Evolutionary conservation across 2,329 filamentous ascomycete genomes (phyloP), one percentile per base, ranked within the genome.

Genomic region (Pestalotiopsis sp.): DNA sequence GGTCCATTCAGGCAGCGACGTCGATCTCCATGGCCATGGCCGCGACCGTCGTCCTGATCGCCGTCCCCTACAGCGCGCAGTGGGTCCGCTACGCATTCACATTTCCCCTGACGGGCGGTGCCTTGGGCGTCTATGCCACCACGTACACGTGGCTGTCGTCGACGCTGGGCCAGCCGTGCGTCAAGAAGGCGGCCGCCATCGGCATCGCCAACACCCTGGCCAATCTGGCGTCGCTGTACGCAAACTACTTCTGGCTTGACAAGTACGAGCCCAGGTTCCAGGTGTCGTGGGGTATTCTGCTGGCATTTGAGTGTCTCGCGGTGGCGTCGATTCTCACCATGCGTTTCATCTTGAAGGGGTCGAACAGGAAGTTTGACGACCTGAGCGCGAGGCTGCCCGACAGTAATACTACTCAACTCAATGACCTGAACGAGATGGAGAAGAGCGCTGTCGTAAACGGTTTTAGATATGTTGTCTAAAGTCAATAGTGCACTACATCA

Each of bases 171-270:
- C 25, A 23, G 25, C 63, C 69, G 11, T 63, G 39, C 13, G 59
- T 63, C 23, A 71, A 71, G 39, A 67, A 69, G 25, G 70, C 70
- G 3, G 70, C 67, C 4, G 66, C 70, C 3, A 70, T 71, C 39
- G 69, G 69, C 36, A 23, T 70, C 36, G 65, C 69, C 11, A 71
- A 71, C 57, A 57, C 64, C 2, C 45, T 27, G 13, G 69, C 66
- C 14, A 71, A 71, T n/a, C 67, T 69, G 23, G 70, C 62, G 13
- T 69, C 68, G n/a, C 69, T 71, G 4, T 68, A 61, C 36, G 70
- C 63, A 11, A 64, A 68, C 49, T 71, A 71, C 39, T 70, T 71
- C 61, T 71, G 69, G 69, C 69, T 70, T 31, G 68, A 70, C 17
- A 25, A 62, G 57, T 70, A 70, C 39, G 67, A 57, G 7, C 68